Conservation (phyloP, 164 flowering plant species). For the Echeveria elegans region DNA sequence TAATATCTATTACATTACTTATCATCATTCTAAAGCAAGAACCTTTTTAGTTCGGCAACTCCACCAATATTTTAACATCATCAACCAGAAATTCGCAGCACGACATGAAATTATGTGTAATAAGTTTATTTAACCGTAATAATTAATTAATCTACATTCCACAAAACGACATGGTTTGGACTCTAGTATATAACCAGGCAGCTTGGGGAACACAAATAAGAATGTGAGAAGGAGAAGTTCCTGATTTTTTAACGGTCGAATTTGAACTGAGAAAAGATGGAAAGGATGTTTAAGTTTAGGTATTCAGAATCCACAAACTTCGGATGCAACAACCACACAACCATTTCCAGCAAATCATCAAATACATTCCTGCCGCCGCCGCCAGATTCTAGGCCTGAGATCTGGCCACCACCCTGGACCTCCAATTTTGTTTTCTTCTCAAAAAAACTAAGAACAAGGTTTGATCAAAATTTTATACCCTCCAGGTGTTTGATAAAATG, state of each 20-base stretch:
- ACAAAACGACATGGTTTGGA: too few species aligned
- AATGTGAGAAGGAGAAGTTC: too few species aligned
- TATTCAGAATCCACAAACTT: not conserved
- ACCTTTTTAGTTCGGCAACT: too few species aligned
- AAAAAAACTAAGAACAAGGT: not conserved
- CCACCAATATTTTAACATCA: too few species aligned
- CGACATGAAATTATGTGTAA: too few species aligned
- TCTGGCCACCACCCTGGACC: constrained; percentile 6
- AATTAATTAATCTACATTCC: too few species aligned
- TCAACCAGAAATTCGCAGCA: too few species aligned
- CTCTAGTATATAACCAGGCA: not conserved
- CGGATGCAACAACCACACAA: constrained; percentile 5
- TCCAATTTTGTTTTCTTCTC: not conserved
- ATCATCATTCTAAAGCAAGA: too few species aligned
- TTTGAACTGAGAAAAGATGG: not conserved
- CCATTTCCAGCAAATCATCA: not conserved
- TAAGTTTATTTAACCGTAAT: too few species aligned
- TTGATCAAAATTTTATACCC: not conserved
- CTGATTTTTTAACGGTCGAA: not conserved
- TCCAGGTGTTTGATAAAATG: not conserved
- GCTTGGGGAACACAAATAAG: not conserved
- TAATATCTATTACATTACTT: too few species aligned
- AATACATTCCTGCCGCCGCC: constrained; percentile 7
- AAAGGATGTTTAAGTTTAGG: not conserved
- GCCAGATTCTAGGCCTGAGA: constrained; percentile 2